phyloP scores from a whole-genome alignment of 306 rosid genomes.

The Sphenostylis stenocarpa region DNA sequence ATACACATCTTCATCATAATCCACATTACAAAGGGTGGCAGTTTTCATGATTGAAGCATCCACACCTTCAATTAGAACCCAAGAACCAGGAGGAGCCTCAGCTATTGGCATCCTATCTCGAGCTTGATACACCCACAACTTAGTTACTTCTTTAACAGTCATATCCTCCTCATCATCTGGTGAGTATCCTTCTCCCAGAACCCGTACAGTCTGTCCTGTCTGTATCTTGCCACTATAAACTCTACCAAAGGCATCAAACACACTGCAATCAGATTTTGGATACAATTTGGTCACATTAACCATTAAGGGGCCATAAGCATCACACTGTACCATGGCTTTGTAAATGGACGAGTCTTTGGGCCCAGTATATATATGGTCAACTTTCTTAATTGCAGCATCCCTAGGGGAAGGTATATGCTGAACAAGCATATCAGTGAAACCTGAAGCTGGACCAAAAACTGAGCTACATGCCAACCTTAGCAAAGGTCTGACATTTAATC shows the following conservation, averaged over 20 bases:
- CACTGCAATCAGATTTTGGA: slow-evolving; percentile 97
- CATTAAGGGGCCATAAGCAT: slow-evolving; percentile 84
- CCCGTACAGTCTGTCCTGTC: slow-evolving; percentile 94
- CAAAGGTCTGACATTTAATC: slow-evolving; percentile 90
- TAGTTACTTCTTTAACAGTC: slow-evolving; percentile 94
- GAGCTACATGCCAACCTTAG: slow-evolving; percentile 96
- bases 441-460: slow-evolving; percentile 86
- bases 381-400: slow-evolving; percentile 79
- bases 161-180: slow-evolving; percentile 99
- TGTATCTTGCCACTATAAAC: slow-evolving; percentile 91
- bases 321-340: slow-evolving; percentile 85
- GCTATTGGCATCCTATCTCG: slow-evolving; percentile 92
- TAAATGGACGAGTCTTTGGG: slow-evolving; percentile 84
- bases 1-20: slow-evolving; percentile 83
- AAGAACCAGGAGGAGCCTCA: slow-evolving; percentile 95
- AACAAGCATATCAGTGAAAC: slow-evolving; percentile 96
- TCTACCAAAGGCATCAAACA: slow-evolving; percentile 98
- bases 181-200: slow-evolving; percentile 96
- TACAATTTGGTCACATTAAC: slow-evolving; percentile 90
- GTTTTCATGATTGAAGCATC: slow-evolving; percentile 99
- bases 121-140: slow-evolving; percentile 96
- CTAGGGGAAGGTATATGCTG: slow-evolving; percentile 92
- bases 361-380: slow-evolving; percentile 87
- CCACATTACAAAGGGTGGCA: slow-evolving; percentile 81
- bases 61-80: slow-evolving; percentile 99